Evolutionary conservation across 306 rosid genomes (phyloP).

Genomic region (Trichosanthes cucumerina): DNA sequence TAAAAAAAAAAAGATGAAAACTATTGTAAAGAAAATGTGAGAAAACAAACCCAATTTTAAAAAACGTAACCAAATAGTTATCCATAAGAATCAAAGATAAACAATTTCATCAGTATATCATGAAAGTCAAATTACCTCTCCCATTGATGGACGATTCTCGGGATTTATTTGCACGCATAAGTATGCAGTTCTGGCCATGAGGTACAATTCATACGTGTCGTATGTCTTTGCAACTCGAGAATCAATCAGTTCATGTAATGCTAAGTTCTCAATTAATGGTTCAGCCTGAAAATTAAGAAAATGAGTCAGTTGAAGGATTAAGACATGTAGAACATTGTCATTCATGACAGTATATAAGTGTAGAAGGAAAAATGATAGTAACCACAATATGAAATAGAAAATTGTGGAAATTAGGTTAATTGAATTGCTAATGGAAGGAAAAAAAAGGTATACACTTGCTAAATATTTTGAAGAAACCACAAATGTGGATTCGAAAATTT

Average conservation of each 20-base stretch:
- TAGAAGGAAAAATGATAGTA: neutral
- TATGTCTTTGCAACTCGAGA: constrained; percentile 48
- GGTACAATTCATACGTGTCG: constrained; percentile 47
- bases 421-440: neutral
- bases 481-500: too few relatives aligned
- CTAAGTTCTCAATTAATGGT: constrained; percentile 47
- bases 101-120: neutral
- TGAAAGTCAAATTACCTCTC: constrained; percentile 36
- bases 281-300: constrained; percentile 32
- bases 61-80: too few relatives aligned
- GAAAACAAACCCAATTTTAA: too few relatives aligned
- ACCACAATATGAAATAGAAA: neutral
- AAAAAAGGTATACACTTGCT: too few relatives aligned
- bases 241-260: constrained; percentile 65
- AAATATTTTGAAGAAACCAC: neutral
- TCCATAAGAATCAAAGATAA: neutral
- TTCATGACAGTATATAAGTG: neutral
- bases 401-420: neutral
- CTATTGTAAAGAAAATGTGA: too few relatives aligned
- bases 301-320: neutral
- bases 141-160: constrained; percentile 61
- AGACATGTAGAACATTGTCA: neutral
- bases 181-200: constrained; percentile 63
- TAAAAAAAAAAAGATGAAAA: too few relatives aligned
- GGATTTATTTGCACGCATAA: constrained; percentile 53